phyloP scores from a whole-genome alignment of 2,329 filamentous ascomycete species.

The Drechmeria coniospora region DNA sequence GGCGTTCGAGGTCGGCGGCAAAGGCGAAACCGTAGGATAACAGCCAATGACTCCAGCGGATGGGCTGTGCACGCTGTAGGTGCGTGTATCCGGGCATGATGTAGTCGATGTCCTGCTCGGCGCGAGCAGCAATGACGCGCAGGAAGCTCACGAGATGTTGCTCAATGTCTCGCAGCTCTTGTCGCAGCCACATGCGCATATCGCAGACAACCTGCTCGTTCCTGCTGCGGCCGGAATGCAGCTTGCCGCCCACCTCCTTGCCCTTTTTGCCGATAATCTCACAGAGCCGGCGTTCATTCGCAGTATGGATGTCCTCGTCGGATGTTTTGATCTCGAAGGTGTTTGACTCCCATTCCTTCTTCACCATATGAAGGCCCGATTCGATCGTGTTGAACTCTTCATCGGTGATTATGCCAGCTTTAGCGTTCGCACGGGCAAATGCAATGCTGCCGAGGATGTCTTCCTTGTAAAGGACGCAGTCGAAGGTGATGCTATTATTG shows the following conservation, averaged over 20 bases:
- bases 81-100: slow-evolving; percentile 87
- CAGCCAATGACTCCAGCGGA: slow-evolving; percentile 73
- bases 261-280: slow-evolving; percentile 80
- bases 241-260: slow-evolving; percentile 70
- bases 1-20: slow-evolving; percentile 56
- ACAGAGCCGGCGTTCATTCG: slow-evolving; percentile 56
- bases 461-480: slow-evolving; percentile 62
- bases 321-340: slow-evolving; percentile 36
- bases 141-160: slow-evolving; percentile 52
- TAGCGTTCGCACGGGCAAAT: slow-evolving; percentile 66
- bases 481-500: slow-evolving; percentile 69
- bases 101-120: slow-evolving; percentile 58
- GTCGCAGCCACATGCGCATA: slow-evolving; percentile 78
- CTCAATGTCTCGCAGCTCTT: slow-evolving; percentile 58
- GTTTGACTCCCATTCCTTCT: slow-evolving; percentile 35
- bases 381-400: slow-evolving; percentile 64
- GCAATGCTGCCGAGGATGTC: slow-evolving; percentile 71
- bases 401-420: slow-evolving; percentile 55
- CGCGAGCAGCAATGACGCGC: slow-evolving; percentile 49
- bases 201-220: slow-evolving; percentile 87
- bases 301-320: slow-evolving; percentile 51
- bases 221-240: slow-evolving; percentile 74
- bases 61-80: slow-evolving; percentile 64
- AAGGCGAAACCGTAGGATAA: slow-evolving; percentile 61
- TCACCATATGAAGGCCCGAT: slow-evolving; percentile 45